Evolutionary conservation across 768 basidiomycete genomes (phyloP), one percentile per base, ranked within the genome.

Genomic region (Melanogaster broomeanus): DNA sequence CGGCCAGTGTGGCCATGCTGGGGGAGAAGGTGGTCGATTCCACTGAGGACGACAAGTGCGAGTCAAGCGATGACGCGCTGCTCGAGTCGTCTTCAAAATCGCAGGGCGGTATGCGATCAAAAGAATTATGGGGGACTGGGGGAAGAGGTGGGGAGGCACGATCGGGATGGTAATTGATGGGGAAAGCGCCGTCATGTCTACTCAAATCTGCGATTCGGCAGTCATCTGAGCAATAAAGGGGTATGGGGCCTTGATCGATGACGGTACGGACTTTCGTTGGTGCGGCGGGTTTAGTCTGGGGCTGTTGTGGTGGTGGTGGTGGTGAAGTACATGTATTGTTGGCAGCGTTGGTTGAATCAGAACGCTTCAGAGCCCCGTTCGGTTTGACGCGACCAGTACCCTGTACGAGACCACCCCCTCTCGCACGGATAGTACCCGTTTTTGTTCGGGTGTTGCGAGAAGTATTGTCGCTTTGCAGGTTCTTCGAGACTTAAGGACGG

Each of bases 171-270:
- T 75, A 80, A 56, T 78, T 65, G 61, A 76, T 72, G 47, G 74
- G 74, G 42, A 78, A 69, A 45, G 65, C 70, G 31, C 71, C 71
- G 34, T 72, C 65, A 24, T 61, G 61, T 59, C 66, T 66, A 60
- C 74, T 72, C 58, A 84, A 64, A 66, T 92, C 90, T 35, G 72
- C 71, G 37, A 84, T 66, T 53, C 80, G 76, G 64, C 90, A 93
- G 61, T 85, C 80, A 55, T 89, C 87, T 1, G 89, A 91, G 70
- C 90, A 93, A 72, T 93, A 92, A 52, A 92, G 78, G 18, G 89
- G 89, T 1, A 81, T 83, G n/a, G 88, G 89, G 1, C 77, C 76
- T 66, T 88, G 88, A 72, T 90, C 88, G 72, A 91, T 90, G 71
- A 90, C 75, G 11, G 83, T 82, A 41, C 83, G 83, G 38, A 79